Conservation (phyloP, 495 filamentous ascomycete species). For the Penicillium canescens region DNA sequence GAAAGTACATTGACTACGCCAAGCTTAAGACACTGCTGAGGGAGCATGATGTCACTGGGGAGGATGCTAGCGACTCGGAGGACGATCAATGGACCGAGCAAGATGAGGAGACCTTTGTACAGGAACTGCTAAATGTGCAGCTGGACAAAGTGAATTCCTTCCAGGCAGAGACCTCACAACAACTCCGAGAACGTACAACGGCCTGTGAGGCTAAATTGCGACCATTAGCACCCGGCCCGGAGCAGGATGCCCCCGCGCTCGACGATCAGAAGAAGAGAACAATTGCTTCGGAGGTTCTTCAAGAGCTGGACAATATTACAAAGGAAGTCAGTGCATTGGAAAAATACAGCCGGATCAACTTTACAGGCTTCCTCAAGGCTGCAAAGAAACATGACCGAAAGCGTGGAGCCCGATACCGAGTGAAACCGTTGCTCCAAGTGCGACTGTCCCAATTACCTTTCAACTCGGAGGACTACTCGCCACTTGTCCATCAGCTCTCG, state of each 20-base stretch:
- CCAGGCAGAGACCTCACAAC: constrained; percentile 72
- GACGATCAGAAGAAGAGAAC: constrained; percentile 45
- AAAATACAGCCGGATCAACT: constrained; percentile 94
- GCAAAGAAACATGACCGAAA: constrained; percentile 98
- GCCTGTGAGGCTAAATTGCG: constrained; percentile 56
- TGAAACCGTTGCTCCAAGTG: constrained; percentile 87
- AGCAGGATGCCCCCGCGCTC: constrained; percentile 27
- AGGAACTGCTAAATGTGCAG: constrained; percentile 91
- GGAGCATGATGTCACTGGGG: constrained; percentile 57
- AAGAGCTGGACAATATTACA: constrained; percentile 82
- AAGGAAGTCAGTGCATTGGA: constrained; percentile 90
- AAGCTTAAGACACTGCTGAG: constrained; percentile 88
- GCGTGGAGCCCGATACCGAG: constrained; percentile 76
- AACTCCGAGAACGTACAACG: constrained; percentile 65
- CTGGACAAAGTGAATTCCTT: constrained; percentile 94
- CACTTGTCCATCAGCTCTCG: constrained; percentile 81
- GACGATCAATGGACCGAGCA: constrained; percentile 79
- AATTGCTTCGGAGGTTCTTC: constrained; percentile 66
- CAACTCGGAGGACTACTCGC: constrained; percentile 93
- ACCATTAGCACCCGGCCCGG: constrained; percentile 37
- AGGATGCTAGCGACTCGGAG: constrained; percentile 54
- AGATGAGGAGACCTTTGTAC: constrained; percentile 92
- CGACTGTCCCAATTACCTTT: constrained; percentile 84
- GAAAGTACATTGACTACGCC: constrained; percentile 90
- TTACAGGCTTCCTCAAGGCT: constrained; percentile 95